Base-by-base conservation (phyloP, 225 moss, liverwort and hornwort species). In the Neckera pumila region DNA sequence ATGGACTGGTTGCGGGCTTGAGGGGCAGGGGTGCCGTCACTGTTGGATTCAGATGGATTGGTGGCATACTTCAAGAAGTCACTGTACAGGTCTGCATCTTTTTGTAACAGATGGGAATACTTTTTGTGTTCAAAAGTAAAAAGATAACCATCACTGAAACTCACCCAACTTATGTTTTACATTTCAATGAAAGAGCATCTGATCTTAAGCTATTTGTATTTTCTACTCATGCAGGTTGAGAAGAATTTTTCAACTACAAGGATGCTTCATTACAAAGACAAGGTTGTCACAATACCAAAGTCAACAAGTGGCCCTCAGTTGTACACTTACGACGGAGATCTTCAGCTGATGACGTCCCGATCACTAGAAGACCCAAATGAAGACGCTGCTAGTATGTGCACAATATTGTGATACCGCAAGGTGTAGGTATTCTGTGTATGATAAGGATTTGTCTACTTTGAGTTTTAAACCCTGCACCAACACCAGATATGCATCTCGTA, bases 11-110 rank as follows among this genome's bases (percentile, higher is more conserved):
- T 71, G 78, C 81, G 57, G 98, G 98, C 76, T 90, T 98, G 45
- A 88, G 96, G n/a, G 98, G 93, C 81, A 92, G 96, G 87, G 97
- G 96, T 64, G 93, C 96, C 36, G 93, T 93, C 67, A 95, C 97
- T n/a, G 90, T 96, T 67, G 92, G 93, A 49, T 88, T 98, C 40
- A 85, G 91, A 75, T 98, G 98, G 98, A 89, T 94, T 45, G 87
- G 92, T 74, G 97, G 97, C 49, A 79, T 88, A 69, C 95, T 98
- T 65, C 84, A 95, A 81, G 93, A 93, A 87, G 93, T 94, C 79
- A 88, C 89, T 77, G 76, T 95, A 49, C 89, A 95, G 91, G 93
- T 94, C 79, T 91, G 83, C 90, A 49, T 57, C 59, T 67, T 33
- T 64, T 63, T 17, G 30, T 38, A 38, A 77, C 26, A 33, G 53